Evolutionary conservation across 1,284 basidiomycete genomes (phyloP), one percentile per base, ranked within the genome.

Genomic region (Microbotryum intermedium): DNA sequence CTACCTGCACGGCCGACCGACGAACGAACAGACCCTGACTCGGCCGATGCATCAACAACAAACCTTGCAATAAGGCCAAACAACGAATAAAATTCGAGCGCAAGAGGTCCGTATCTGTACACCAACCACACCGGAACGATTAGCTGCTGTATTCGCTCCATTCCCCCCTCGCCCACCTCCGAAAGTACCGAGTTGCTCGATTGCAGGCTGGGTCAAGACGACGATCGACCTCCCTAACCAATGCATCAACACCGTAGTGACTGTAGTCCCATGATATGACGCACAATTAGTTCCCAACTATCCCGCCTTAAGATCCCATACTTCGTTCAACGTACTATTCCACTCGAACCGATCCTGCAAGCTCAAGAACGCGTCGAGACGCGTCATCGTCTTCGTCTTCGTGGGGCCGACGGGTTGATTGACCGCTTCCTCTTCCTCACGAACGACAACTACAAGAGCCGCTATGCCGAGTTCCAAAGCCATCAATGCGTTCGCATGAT

Each of bases 281-380:
- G n/a, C n/a, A n/a, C n/a, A n/a, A n/a, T n/a, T n/a, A n/a, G n/a
- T n/a, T n/a, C n/a, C n/a, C n/a, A n/a, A n/a, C n/a, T n/a, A n/a
- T n/a, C n/a, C n/a, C n/a, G 53, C 55, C 7, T 6, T 13, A 5
- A 21, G 25, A 26, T 28, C 1, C 11, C 18, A 16, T n/a, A 6
- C 26, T 7, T 3, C 16, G 5, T 23, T 18, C 5, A 11, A 72
- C 85, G 59, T 67, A 88, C 88, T 76, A 70, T 90, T 90, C 72
- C 82, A 85, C 71, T 87, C 82, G 67, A 88, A 87, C 1, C 81
- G 81, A 66, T 86, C 82, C 71, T 90, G 87, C 30, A 86, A 74
- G 2, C 79, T 77, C 20, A 84, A 72, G 73, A 89, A 87, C 53
- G 76, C 73, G 53, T 78, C 76, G 62, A 83, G 74, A 13, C 9